Conservation (phyloP, 805 yeast genomes). For the Candida incommunis region DNA sequence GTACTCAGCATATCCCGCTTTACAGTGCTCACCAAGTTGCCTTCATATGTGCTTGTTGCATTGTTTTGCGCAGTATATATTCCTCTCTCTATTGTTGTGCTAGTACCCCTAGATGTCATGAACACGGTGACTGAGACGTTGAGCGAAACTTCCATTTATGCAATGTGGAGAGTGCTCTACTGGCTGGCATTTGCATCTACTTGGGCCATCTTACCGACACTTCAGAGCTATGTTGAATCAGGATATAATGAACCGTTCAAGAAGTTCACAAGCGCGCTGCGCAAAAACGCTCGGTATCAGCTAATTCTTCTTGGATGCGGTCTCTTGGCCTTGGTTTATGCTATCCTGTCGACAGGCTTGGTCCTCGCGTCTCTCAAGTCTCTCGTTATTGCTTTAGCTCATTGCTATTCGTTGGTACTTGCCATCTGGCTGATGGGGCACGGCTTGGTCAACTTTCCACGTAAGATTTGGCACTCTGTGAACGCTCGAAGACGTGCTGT, state of each 20-base stretch:
- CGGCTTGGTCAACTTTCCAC: conserved; percentile 58
- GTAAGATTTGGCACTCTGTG: conserved; percentile 25
- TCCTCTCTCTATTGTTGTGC: conserved; percentile 59
- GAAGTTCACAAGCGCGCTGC: conserved; percentile 42
- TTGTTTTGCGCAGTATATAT: conserved; percentile 49
- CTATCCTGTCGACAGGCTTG: conserved; percentile 41
- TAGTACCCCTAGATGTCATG: conserved; percentile 63
- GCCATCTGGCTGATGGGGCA: conserved; percentile 81
- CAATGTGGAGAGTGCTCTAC: conserved; percentile 60
- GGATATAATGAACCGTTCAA: conserved; percentile 41
- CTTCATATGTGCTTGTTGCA: conserved; percentile 31
- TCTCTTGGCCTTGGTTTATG: conserved; percentile 41
- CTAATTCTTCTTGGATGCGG: conserved; percentile 39
- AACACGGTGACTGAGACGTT: conserved; percentile 33
- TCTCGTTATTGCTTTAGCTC: conserved; percentile 61
- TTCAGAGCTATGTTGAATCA: conserved; percentile 59
- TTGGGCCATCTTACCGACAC: conserved; percentile 60
- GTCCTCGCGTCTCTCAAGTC: conserved; percentile 43
- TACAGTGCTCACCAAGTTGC: conserved; percentile 23
- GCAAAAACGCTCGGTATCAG: conserved; percentile 46
- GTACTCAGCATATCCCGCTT: conserved; percentile 24
- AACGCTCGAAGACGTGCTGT: conserved; percentile 25
- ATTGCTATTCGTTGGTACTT: conserved; percentile 57
- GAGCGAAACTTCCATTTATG: conserved; percentile 32
- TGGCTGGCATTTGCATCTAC: conserved; percentile 73